phyloP scores from a whole-genome alignment of 495 filamentous ascomycete species.

The Aspergillus diversus region DNA sequence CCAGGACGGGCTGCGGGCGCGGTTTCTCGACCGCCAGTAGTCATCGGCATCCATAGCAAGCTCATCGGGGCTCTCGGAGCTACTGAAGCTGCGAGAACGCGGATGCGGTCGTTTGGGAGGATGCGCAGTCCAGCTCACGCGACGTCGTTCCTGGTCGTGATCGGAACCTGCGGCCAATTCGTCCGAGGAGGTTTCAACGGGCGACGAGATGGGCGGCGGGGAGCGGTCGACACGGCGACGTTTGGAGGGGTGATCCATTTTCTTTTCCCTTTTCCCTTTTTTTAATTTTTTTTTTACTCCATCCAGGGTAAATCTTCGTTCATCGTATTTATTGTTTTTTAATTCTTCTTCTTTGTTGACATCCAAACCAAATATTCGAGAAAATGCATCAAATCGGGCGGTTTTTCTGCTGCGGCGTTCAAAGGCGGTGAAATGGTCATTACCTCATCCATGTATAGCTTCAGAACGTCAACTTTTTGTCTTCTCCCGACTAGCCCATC shows the following conservation, averaged over 20 bases:
- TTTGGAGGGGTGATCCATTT: constrained; percentile 54
- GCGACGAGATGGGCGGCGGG: constrained; percentile 33
- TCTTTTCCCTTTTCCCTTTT: background rate
- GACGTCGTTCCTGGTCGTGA: constrained; percentile 46
- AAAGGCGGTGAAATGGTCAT: no score
- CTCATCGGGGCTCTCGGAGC: constrained; percentile 52
- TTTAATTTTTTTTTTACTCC: background rate
- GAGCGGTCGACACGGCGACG: constrained; percentile 55
- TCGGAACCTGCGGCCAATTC: constrained; percentile 52
- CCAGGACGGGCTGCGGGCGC: constrained; percentile 32
- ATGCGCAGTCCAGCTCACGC: constrained; percentile 45
- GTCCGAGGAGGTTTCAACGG: constrained; percentile 55
- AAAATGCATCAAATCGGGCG: no score
- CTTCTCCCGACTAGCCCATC: no score
- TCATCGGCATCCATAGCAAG: constrained; percentile 44
- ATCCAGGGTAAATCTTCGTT: background rate
- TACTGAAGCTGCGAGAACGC: constrained; percentile 34
- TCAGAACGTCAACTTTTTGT: no score
- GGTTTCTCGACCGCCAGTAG: constrained; percentile 44
- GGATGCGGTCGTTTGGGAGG: constrained; percentile 42
- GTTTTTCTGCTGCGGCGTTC: no score
- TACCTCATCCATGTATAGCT: no score
- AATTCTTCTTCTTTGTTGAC: no score
- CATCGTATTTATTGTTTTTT: no score
- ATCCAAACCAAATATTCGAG: no score